phyloP scores from a whole-genome alignment of 2,329 filamentous ascomycete species.

The Parasarocladium wereldwijsianum region DNA sequence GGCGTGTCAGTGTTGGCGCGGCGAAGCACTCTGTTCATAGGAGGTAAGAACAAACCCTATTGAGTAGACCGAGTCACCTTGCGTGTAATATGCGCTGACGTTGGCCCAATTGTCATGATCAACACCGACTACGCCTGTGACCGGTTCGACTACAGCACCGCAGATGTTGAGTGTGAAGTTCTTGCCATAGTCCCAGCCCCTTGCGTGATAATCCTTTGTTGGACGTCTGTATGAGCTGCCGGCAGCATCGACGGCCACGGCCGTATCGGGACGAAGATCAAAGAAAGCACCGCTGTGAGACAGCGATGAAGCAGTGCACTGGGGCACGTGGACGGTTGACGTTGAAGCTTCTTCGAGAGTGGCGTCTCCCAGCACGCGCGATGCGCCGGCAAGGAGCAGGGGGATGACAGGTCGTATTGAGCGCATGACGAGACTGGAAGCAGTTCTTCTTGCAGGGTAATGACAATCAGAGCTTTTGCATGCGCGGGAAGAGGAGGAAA shows the following conservation, averaged over 20 bases:
- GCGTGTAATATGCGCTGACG: conserved; percentile 64
- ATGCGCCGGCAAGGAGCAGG: conserved; percentile 18
- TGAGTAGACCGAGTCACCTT: conserved; percentile 53
- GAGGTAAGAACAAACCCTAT: conserved; percentile 44
- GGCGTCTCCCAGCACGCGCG: conserved; percentile 13
- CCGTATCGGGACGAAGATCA: conserved; percentile 41
- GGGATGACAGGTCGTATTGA: conserved; percentile 15
- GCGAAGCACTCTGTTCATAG: conserved; percentile 2
- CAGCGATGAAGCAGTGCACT: conserved; percentile 41
- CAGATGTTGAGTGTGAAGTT: conserved; percentile 83
- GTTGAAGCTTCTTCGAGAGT: conserved; percentile 19
- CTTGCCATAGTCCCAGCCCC: conserved; percentile 61
- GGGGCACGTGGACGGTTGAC: conserved; percentile 26
- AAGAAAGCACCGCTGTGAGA: conserved; percentile 43
- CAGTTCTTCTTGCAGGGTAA: not conserved
- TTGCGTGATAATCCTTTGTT: conserved; percentile 43
- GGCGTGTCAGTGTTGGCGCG: conserved; percentile 2
- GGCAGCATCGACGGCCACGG: conserved; percentile 23
- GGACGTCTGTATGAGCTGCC: conserved; percentile 28
- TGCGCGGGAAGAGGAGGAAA: too few species aligned
- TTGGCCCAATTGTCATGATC: conserved; percentile 50
- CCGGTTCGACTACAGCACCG: conserved; percentile 53
- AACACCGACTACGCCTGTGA: conserved; percentile 50
- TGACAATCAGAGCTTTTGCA: too few species aligned
- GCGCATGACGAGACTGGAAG: conserved; percentile 11